phyloP scores from a whole-genome alignment of 306 rosid species.

The Castanopsis chinensis region DNA sequence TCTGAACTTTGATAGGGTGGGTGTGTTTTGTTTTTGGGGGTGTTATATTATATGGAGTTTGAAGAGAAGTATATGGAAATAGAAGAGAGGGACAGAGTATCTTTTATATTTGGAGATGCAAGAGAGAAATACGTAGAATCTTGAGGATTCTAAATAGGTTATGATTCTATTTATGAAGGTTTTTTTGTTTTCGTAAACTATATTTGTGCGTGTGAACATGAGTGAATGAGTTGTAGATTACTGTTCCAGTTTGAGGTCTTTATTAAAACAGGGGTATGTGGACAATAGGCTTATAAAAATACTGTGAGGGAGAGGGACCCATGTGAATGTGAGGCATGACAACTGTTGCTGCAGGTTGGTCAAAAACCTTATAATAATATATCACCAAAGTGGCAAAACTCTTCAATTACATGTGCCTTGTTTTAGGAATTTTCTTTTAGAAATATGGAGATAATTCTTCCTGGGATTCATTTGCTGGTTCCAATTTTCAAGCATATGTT shows the following conservation, averaged over 20 bases:
- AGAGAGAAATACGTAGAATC: slow-evolving; percentile 9
- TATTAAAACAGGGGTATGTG: not conserved
- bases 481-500: too few relatives aligned
- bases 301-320: too few relatives aligned
- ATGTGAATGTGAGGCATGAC: not conserved
- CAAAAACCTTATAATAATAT: not conserved
- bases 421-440: too few relatives aligned
- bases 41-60: not conserved
- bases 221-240: too few relatives aligned
- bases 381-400: not conserved
- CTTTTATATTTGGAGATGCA: slow-evolving; percentile 20
- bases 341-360: not conserved
- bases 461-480: too few relatives aligned
- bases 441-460: too few relatives aligned
- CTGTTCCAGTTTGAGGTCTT: too few relatives aligned
- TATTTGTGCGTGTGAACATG: too few relatives aligned
- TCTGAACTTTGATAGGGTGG: too few relatives aligned
- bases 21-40: not conserved
- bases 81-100: slow-evolving; percentile 38
- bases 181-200: not conserved
- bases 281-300: not conserved
- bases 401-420: too few relatives aligned
- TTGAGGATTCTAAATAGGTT: not conserved
- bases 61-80: not conserved
- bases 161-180: not conserved